Base-by-base conservation (phyloP, 371 early-diverging fungal genomes). In the Mortierella sp. region DNA sequence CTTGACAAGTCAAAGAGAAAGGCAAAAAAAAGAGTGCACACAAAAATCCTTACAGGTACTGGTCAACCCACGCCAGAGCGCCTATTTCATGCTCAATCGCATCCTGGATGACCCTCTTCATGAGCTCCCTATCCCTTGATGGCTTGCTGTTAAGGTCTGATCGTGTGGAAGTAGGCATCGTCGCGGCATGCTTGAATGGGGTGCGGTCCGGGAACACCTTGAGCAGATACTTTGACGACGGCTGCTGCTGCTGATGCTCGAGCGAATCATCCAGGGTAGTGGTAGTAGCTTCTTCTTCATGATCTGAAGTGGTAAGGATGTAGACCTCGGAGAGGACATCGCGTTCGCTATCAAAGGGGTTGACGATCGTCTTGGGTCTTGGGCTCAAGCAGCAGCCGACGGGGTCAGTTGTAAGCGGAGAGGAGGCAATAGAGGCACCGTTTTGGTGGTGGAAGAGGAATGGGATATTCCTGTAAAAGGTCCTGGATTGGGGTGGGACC, bases 81-180 rank as follows among this genome's bases (percentile, higher is more conserved):
- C 83, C 83, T 19, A 83, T 26, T n/a, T 79, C 83, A 57, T 83
- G 79, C 24, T 79, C 77, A 5, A 83, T 79, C 5, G 80, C 80
- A 46, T 37, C 37, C 28, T 74, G 79, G 5, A 73, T 74, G 50
- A 81, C 71, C 28, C 50, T 46, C 61, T 44, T 69, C 48, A 81
- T 26, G 3, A 31, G 8, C 37, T 72, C 64, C 31, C 46, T 50
- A 10, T 10, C 71, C 24, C 24, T 37, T 9, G 67, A 10, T 2
- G 67, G 1, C 57, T 40, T 67, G 67, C 21, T 40, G 5, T 19
- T 24, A 21, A 21, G 3, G 34, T 67, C 67, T 14, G 11, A 10
- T 10, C 67, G 67, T 10, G 1, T 57, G 48, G 3, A 14, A 31
- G 69, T 28, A 5, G 31, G 44, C 1, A n/a, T 51, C 13, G 78